Conservation (phyloP, 1,139 yeast genomes). For the Taphrina betulina region DNA sequence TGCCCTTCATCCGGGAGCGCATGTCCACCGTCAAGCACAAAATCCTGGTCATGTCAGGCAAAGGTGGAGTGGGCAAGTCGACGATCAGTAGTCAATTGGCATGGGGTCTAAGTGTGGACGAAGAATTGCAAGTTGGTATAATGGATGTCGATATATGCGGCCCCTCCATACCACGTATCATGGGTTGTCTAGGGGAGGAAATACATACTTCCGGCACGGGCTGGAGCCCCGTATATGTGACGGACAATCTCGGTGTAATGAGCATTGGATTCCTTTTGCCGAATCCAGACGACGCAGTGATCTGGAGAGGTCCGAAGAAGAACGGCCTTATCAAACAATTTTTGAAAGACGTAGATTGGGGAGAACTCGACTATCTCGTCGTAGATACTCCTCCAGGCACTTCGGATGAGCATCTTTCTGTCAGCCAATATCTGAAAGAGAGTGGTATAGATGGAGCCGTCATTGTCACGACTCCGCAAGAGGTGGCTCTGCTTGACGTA, state of each 20-base stretch:
- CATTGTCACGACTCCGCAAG: constrained; percentile 96
- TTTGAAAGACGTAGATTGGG: constrained; percentile 95
- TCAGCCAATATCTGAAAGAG: constrained; percentile 81
- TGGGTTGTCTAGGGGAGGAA: constrained; percentile 85
- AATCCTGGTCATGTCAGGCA: constrained; percentile 82
- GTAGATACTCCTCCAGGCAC: constrained; percentile 99
- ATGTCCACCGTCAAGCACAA: constrained; percentile 73
- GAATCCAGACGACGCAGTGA: constrained; percentile 86
- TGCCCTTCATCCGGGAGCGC: constrained; percentile 71
- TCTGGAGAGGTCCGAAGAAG: constrained; percentile 96
- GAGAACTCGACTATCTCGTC: constrained; percentile 79
- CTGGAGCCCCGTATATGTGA: constrained; percentile 95
- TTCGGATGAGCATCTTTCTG: constrained; percentile 91
- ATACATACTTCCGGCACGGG: constrained; percentile 89
- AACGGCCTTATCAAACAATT: constrained; percentile 91
- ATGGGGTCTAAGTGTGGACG: constrained; percentile 94
- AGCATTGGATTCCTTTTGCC: constrained; percentile 95
- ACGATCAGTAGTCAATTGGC: constrained; percentile 92
- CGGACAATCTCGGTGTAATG: constrained; percentile 93
- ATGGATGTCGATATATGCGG: constrained; percentile 98
- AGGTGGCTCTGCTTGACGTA: constrained; percentile 90
- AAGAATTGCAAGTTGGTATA: constrained; percentile 83
- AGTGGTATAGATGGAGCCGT: constrained; percentile 94
- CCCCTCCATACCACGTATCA: constrained; percentile 91
- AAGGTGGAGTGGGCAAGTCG: constrained; percentile 98